These are phyloP conservation scores for Alternaria atra DNA, from an alignment of 2,329 filamentous ascomycete species.

Conservation along the genomic window DNA sequence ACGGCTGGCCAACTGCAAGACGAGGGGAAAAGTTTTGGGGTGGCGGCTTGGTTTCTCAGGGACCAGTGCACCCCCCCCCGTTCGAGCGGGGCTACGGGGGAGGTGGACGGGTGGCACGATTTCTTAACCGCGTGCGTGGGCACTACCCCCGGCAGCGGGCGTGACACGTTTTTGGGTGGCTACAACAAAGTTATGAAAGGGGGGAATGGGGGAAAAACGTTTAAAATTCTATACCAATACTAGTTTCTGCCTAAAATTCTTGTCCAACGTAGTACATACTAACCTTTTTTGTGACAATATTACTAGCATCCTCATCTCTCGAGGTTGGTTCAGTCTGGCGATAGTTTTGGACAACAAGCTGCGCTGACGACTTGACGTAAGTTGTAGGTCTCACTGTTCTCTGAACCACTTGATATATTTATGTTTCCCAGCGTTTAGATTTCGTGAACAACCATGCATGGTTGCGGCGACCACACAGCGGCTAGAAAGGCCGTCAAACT, in stretches of 20 bases:
- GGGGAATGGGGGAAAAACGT: not conserved
- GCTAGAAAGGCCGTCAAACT: not conserved
- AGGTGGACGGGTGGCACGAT: constrained; percentile 59
- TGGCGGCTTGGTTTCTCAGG: constrained; percentile 69
- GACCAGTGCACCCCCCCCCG: constrained; percentile 60
- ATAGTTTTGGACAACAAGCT: not conserved
- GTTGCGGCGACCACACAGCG: not conserved
- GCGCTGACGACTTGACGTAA: not conserved
- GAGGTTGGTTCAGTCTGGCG: not conserved
- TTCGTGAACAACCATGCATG: not conserved
- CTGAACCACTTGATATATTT: not conserved
- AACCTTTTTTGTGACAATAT: not conserved
- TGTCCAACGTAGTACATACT: not conserved
- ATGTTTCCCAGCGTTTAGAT: not conserved
- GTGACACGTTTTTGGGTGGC: constrained; percentile 61
- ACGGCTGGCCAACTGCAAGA: constrained; percentile 59
- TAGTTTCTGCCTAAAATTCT: not conserved
- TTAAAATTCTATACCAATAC: not conserved
- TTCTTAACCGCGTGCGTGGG: constrained; percentile 66
- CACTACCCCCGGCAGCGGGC: constrained; percentile 57
- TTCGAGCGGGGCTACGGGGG: constrained; percentile 55
- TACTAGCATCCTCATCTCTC: not conserved
- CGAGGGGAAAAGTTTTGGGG: constrained; percentile 63
- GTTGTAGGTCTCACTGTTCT: not conserved
- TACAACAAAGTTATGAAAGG: constrained; percentile 45